phyloP scores from a whole-genome alignment of 352 stramenopile genomes.

The Paralagenidium karlingii region DNA sequence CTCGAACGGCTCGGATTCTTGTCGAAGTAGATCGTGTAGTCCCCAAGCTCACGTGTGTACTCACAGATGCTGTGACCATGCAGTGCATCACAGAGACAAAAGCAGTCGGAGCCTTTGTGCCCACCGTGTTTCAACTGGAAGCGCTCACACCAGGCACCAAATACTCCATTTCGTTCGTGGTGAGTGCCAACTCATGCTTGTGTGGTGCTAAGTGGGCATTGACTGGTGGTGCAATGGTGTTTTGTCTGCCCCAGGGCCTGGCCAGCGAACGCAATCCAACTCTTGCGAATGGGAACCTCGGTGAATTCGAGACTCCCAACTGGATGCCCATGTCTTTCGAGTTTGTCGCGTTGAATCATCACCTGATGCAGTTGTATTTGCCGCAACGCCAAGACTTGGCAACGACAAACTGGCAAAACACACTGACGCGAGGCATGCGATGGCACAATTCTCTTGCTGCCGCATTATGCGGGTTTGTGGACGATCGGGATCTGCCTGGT shows the following conservation, averaged over 20 bases:
- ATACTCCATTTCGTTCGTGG: conserved; percentile 49
- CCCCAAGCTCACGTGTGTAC: conserved; percentile 17
- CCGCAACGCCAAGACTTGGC: conserved; percentile 1
- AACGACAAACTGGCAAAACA: conserved; percentile 19
- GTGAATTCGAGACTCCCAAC: conserved; percentile 28
- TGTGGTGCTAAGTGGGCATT: not conserved
- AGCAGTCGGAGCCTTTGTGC: conserved; percentile 26
- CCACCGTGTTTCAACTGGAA: conserved; percentile 51
- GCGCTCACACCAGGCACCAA: conserved; percentile 29
- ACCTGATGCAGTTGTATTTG: conserved; percentile 16
- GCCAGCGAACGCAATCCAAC: too few relatives aligned
- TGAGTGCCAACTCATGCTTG: conserved; percentile 3
- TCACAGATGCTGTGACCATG: conserved; percentile 15
- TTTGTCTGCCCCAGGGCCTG: too few relatives aligned
- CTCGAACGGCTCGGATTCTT: conserved; percentile 33
- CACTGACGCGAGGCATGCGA: conserved; percentile 17
- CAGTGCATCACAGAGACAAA: conserved; percentile 13
- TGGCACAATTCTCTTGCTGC: conserved; percentile 22
- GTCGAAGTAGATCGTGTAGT: conserved; percentile 40
- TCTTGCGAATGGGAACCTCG: conserved; percentile 5
- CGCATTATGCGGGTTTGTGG: conserved; percentile 8
- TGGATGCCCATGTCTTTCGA: conserved; percentile 20
- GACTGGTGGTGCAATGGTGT: conserved; percentile 19
- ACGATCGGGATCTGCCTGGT: conserved; percentile 30
- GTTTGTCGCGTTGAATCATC: conserved; percentile 39